Conservation (phyloP, 1,284 basidiomycete species). For the Boletus subluridellus region DNA sequence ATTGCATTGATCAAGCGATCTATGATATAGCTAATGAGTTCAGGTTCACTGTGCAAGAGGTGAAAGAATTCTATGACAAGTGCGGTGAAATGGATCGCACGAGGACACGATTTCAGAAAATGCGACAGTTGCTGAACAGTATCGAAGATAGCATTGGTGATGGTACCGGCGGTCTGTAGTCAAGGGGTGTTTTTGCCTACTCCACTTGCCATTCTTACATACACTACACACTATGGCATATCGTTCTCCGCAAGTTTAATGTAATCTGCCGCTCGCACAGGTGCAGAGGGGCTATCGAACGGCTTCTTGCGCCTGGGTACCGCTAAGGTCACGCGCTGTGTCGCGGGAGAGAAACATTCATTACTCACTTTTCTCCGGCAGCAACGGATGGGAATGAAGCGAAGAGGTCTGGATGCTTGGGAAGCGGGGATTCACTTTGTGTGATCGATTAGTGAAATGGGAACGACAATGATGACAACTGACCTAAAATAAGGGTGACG, state of each 20-base stretch:
- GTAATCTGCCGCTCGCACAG: constrained; percentile 60
- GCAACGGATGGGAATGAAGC: constrained; percentile 94
- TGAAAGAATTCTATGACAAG: constrained; percentile 68
- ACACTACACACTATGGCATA: constrained; percentile 12
- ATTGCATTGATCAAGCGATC: constrained; percentile 62
- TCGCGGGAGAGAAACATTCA: neutral
- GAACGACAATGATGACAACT: constrained; percentile 26
- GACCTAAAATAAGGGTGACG: constrained; percentile 92
- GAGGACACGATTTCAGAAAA: constrained; percentile 56
- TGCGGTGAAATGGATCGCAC: constrained; percentile 66
- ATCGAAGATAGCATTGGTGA: constrained; percentile 38
- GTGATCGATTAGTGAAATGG: constrained; percentile 6
- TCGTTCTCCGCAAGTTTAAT: constrained; percentile 45
- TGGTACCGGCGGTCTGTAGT: constrained; percentile 16
- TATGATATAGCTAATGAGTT: constrained; percentile 60
- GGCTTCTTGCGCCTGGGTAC: constrained; percentile 63
- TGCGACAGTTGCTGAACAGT: constrained; percentile 54
- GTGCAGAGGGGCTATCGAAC: constrained; percentile 75
- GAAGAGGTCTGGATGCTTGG: constrained; percentile 97
- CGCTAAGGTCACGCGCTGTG: neutral
- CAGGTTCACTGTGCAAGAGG: constrained; percentile 67
- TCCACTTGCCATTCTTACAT: neutral
- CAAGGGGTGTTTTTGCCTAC: neutral
- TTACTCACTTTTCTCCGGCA: constrained; percentile 88
- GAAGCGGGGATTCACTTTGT: constrained; percentile 83